Evolutionary conservation across 2,329 filamentous ascomycete genomes (phyloP).

Genomic region (Lasiodiplodia sp.): DNA sequence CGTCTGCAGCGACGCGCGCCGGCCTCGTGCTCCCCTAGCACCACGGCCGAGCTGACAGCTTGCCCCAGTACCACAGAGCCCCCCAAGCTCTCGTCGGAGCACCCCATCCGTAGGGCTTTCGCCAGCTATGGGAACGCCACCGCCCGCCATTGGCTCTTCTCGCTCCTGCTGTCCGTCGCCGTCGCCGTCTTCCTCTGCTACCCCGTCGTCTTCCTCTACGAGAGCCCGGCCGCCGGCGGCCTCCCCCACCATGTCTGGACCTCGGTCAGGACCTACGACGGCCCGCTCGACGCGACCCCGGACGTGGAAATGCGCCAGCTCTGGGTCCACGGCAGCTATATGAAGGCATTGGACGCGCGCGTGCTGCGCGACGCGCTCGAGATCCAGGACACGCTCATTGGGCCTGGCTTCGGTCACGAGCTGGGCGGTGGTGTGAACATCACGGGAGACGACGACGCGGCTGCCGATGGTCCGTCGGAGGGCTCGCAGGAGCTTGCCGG

Average conservation of each 20-base stretch:
- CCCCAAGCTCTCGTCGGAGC: constrained; percentile 67
- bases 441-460: constrained; percentile 33
- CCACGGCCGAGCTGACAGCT: constrained; percentile 13
- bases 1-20: constrained; percentile 6
- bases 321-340: constrained; percentile 83
- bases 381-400: constrained; percentile 74
- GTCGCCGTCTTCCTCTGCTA: constrained; percentile 75
- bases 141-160: constrained; percentile 75
- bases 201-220: constrained; percentile 77
- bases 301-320: constrained; percentile 84
- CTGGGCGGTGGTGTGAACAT: constrained; percentile 19
- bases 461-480: constrained; percentile 27
- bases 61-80: constrained; percentile 73
- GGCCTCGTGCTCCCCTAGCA: constrained; percentile 15
- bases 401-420: constrained; percentile 45
- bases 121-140: constrained; percentile 74
- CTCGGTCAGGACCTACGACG: constrained; percentile 69
- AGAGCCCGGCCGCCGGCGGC: constrained; percentile 74
- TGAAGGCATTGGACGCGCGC: constrained; percentile 73
- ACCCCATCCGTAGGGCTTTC: constrained; percentile 71
- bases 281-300: constrained; percentile 58
- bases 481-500: not conserved
- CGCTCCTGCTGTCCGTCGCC: constrained; percentile 76
- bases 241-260: constrained; percentile 85
- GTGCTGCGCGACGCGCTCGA: constrained; percentile 72